Conservation (phyloP, 2,329 filamentous ascomycete species). For the Pestalotiopsis sp. region DNA sequence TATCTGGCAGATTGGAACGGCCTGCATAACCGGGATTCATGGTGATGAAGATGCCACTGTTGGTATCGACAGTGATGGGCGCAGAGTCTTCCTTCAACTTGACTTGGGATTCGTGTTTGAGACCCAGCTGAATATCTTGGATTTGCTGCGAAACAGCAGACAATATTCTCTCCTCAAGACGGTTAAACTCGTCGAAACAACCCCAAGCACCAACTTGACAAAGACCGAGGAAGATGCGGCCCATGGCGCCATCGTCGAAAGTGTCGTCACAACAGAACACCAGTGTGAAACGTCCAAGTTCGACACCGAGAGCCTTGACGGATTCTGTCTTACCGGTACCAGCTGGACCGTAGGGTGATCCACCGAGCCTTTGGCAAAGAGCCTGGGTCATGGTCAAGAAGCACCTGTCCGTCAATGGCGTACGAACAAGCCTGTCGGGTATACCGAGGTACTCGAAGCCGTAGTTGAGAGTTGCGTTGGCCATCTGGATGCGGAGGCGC, state of each 20-base stretch:
- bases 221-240: constrained; percentile 97
- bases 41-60: constrained; percentile 99
- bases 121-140: constrained; percentile 96
- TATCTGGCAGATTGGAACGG: constrained; percentile 96
- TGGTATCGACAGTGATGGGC: constrained; percentile 70
- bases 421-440: constrained; percentile 92
- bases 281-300: constrained; percentile 94
- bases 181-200: constrained; percentile 99
- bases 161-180: constrained; percentile 94
- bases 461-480: constrained; percentile 92
- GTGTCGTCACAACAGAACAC: constrained; percentile 99
- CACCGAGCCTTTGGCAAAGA: constrained; percentile 90
- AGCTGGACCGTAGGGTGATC: constrained; percentile 94
- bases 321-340: constrained; percentile 99
- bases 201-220: constrained; percentile 99
- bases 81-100: constrained; percentile 92
- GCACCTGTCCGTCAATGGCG: constrained; percentile 94
- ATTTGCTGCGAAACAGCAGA: constrained; percentile 99
- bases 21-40: constrained; percentile 99
- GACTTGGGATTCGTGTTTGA: constrained; percentile 89
- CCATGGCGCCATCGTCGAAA: constrained; percentile 99
- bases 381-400: constrained; percentile 98
- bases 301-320: constrained; percentile 94
- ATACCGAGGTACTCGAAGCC: constrained; percentile 98
- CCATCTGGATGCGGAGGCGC: constrained; percentile 91